These are phyloP conservation scores for Ramaria sp. DNA, from an alignment of 768 basidiomycete species.

Conservation along the genomic window DNA sequence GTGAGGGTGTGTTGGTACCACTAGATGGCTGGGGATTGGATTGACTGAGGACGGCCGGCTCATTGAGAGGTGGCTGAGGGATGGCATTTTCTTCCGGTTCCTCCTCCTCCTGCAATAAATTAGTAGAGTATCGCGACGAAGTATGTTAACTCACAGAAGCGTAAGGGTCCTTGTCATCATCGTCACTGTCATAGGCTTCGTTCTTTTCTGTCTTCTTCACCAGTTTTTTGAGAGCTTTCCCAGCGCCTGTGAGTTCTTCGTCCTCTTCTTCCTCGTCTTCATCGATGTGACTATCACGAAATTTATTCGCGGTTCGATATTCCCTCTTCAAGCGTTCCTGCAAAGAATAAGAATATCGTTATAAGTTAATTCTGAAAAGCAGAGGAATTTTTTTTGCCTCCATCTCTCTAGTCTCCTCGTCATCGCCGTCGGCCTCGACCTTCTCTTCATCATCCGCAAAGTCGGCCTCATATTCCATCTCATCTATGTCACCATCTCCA, in stretches of 20 bases:
- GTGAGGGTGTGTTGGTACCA: background rate
- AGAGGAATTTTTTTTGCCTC: slow-evolving; percentile 45
- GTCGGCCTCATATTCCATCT: slow-evolving; percentile 72
- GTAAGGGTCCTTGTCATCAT: slow-evolving; percentile 79
- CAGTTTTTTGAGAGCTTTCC: slow-evolving; percentile 76
- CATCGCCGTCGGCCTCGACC: slow-evolving; percentile 54
- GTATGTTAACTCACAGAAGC: slow-evolving; percentile 45
- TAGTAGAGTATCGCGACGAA: slow-evolving; percentile 9
- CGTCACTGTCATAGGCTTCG: slow-evolving; percentile 50
- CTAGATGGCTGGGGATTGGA: slow-evolving; percentile 9
- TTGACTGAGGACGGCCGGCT: slow-evolving; percentile 7
- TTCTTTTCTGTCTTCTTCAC: slow-evolving; percentile 79
- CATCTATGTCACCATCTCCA: slow-evolving; percentile 73
- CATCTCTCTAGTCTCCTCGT: slow-evolving; percentile 76
- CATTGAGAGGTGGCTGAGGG: slow-evolving; percentile 15
- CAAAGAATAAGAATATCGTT: slow-evolving; percentile 3
- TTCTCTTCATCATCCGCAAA: slow-evolving; percentile 85
- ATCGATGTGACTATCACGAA: slow-evolving; percentile 55
- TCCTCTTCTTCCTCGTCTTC: slow-evolving; percentile 64
- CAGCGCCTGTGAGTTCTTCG: slow-evolving; percentile 49
- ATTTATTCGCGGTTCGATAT: slow-evolving; percentile 69
- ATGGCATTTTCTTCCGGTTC: slow-evolving; percentile 50
- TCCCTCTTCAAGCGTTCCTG: slow-evolving; percentile 81
- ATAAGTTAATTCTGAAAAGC: background rate
- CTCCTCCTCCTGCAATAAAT: slow-evolving; percentile 52